phyloP scores from a whole-genome alignment of 1,139 yeast species.

The Nakaseomyces sp. region DNA sequence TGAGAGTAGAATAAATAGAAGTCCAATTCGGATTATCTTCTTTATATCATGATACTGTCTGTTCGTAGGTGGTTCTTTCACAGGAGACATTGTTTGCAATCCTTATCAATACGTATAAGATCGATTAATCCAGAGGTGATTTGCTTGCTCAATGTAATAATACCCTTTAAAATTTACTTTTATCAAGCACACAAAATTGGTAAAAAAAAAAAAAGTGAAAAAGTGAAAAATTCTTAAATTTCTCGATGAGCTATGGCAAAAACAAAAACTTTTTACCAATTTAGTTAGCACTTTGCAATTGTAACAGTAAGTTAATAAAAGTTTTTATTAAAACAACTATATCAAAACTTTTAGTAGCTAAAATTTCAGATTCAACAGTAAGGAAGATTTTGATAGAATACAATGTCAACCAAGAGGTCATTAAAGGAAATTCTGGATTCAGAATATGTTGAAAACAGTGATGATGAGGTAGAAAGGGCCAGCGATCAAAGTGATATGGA shows the following conservation, averaged over 20 bases:
- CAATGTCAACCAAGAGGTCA: conserved; percentile 25
- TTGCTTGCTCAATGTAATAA: no score
- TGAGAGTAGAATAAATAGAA: conserved; percentile 1
- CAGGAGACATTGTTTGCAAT: background rate
- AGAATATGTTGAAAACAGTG: conserved; percentile 28
- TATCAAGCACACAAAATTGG: background rate
- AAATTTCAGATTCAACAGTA: no score
- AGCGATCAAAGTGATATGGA: conserved; percentile 14
- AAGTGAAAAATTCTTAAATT: conserved; percentile 1
- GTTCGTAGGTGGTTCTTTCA: background rate
- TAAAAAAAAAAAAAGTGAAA: no score
- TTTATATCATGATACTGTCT: background rate
- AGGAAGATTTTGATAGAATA: no score
- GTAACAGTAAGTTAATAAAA: no score
- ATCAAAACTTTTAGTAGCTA: no score
- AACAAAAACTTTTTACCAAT: no score
- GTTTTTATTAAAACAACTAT: no score
- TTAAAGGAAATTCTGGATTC: conserved; percentile 30
- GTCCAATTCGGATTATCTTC: background rate
- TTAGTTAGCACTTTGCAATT: no score
- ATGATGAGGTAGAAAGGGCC: conserved; percentile 15
- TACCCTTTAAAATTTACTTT: background rate
- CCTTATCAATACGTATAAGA: no score
- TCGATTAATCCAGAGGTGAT: no score
- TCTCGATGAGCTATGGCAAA: background rate